Base-by-base conservation (phyloP, 2,329 filamentous ascomycete genomes). In the Simplicillium sp. region DNA sequence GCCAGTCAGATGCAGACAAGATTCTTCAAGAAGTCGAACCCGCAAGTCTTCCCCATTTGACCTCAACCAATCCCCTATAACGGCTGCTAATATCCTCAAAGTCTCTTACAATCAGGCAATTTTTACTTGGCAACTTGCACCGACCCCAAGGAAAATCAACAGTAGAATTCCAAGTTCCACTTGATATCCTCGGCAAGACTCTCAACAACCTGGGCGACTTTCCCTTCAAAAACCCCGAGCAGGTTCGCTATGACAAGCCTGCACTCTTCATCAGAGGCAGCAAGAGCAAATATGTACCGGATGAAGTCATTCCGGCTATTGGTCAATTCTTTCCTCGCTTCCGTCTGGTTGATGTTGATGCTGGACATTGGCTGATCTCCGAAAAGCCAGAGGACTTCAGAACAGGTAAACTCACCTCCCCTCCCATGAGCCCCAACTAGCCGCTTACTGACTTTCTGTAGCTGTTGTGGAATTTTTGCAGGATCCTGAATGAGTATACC, bases 281-380 rank as follows among this genome's bases (percentile, higher is more conserved):
- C 1, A 68, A 71, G 59, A 90, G 84, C 62, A 75, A 73, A 50
- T 94, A 94, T 59, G 77, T 94, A 3, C 76, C 84, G 5, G 85
- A 94, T 57, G 87, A 94, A 61, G 74, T 79, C 39, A 62, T 94
- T 37, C 85, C 86, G n/a, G 64, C 83, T 14, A 82, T 92, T 50
- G 85, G 86, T 3, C 72, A 78, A 47, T 92, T 94, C 63, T 94
- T 94, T 55, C 87, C 87, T 11, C 69, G 70, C 17, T 94, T 92
- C 54, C 66, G 77, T 56, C 54, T 92, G 25, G 76, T 70, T 37
- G 83, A 90, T 61, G 66, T 94, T 28, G 81, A 92, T 31, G 75
- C 81, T 8, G 87, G 87, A 0, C 87, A 94, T 59, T 94, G 87
- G 87, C 67, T 94, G 5, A 88, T 90, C 46, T 87, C 84, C n/a